Base-by-base conservation (phyloP, 2,329 filamentous ascomycete species). In the Pseudopithomyces chartarum region DNA sequence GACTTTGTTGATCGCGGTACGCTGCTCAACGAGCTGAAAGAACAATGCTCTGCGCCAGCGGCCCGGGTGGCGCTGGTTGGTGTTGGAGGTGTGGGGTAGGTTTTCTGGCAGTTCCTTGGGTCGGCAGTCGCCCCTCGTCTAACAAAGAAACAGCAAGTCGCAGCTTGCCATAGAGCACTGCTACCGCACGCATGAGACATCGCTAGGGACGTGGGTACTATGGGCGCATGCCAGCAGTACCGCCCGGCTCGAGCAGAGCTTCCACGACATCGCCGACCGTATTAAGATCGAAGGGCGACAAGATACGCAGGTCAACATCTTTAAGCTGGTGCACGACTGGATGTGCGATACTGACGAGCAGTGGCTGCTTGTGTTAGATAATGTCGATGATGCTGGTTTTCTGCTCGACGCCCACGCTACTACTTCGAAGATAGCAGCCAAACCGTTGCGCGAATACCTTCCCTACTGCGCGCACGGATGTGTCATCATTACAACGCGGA, bases 41-140 rank as follows among this genome's bases (percentile, higher is more conserved):
- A 34, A 13, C 52, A 45, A 50, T 58, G 55, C 54, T 22, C 49
- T 6, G 33, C 19, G 33, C 57, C 59, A 44, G 56, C 43, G 26
- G 32, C 49, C 38, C 54, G 61, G 19, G 52, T 39, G 29, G 65
- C 63, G 38, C 63, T 67, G 13, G 57, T 62, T 32, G 66, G 66
- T 23, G 49, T 69, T 13, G 65, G 66, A 22, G 66, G 66, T 38
- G 56, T 67, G 20, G 65, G 64, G 63, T 47, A 47, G 32, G 52
- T 40, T 33, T 15, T 32, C 19, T 26, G 6, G n/a, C 29, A 45
- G 23, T n/a, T n/a, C 13, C 26, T 26, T 23, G 22, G 5, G 13
- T 17, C 13, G 15, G 29, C 45, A 36, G 29, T 29, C 23, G 20
- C 36, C 17, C 6, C 47, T 19, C 29, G 38, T 34, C 49, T 52